Evolutionary conservation across 2,329 filamentous ascomycete genomes (phyloP).

Genomic region (Dothidotthia symphoricarpi): DNA sequence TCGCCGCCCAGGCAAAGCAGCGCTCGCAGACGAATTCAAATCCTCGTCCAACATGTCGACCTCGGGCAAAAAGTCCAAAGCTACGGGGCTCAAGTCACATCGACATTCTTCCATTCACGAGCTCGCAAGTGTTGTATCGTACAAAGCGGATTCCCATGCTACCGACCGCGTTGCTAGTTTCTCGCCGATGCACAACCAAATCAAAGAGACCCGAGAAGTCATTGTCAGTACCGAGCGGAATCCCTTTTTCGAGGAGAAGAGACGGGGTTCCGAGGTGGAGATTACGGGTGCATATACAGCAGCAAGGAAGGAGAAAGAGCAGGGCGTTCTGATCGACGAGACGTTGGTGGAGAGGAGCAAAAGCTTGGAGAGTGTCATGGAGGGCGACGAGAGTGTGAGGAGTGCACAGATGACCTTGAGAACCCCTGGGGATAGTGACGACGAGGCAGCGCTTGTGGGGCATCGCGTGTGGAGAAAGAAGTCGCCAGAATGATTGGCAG

Average conservation of each 20-base stretch:
- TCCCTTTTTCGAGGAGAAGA: slow-evolving; percentile 11
- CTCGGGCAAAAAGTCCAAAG: slow-evolving; percentile 9
- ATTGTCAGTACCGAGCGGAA: slow-evolving; percentile 26
- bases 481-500: no score
- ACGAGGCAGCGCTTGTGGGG: slow-evolving; percentile 23
- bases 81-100: slow-evolving; percentile 3
- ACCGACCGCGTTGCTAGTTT: slow-evolving; percentile 20
- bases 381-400: slow-evolving; percentile 24
- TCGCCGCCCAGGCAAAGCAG: slow-evolving; percentile 27
- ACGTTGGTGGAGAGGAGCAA: slow-evolving; percentile 10
- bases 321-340: slow-evolving; percentile 13
- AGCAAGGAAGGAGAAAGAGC: slow-evolving; percentile 3
- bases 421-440: slow-evolving; percentile 19
- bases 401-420: slow-evolving; percentile 13
- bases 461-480: background rate
- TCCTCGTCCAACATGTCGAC: slow-evolving; percentile 26
- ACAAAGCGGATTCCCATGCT: slow-evolving; percentile 13
- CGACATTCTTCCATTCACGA: slow-evolving; percentile 24
- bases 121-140: slow-evolving; percentile 23
- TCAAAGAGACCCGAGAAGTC: slow-evolving; percentile 34
- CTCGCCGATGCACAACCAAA: slow-evolving; percentile 26
- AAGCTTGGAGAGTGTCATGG: slow-evolving; percentile 25
- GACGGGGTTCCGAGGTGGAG: slow-evolving; percentile 10
- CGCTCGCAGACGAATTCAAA: slow-evolving; percentile 31
- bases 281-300: slow-evolving; percentile 6